Evolutionary conservation across 305 asterid genomes (phyloP).

Genomic region (Striga hermonthica): DNA sequence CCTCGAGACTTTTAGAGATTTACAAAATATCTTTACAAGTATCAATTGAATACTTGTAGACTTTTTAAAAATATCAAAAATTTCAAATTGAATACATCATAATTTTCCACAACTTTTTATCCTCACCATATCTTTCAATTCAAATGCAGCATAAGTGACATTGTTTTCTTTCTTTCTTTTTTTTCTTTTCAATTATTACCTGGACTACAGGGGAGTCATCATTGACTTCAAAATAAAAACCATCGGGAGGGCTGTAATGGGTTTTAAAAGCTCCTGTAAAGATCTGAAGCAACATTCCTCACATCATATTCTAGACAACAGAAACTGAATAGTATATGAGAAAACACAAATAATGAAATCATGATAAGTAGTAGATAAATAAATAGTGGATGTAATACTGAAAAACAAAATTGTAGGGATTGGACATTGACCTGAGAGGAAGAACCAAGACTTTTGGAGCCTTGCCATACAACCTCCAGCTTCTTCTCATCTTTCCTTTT

Average conservation of each 20-base stretch:
- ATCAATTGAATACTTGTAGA: too few species aligned
- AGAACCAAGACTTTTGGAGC: constrained; percentile 78
- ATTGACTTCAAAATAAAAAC: constrained; percentile 82
- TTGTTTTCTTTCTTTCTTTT: background rate
- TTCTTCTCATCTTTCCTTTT: constrained; percentile 71
- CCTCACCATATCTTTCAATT: background rate
- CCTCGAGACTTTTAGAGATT: too few species aligned
- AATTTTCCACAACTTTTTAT: too few species aligned
- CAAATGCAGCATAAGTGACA: background rate
- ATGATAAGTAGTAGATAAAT: background rate
- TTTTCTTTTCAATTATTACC: constrained; percentile 41
- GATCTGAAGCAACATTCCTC: constrained; percentile 49
- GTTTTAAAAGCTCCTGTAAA: constrained; percentile 90
- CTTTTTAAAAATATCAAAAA: too few species aligned
- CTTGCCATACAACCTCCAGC: constrained; percentile 94
- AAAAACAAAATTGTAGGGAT: constrained; percentile 6
- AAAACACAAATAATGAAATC: background rate
- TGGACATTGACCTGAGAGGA: constrained; percentile 67
- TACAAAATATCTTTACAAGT: too few species aligned
- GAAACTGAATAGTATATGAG: background rate
- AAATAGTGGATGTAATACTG: constrained; percentile 4
- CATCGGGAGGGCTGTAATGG: constrained; percentile 84
- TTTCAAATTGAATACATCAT: too few species aligned
- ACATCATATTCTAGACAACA: constrained; percentile 15
- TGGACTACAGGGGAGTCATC: constrained; percentile 77